Percentiles rank a stretch among this genome's conserved stretches.
phyloP scores from a whole-genome alignment of 805 yeast species.

The Blastobotrys chiropterorum region DNA sequence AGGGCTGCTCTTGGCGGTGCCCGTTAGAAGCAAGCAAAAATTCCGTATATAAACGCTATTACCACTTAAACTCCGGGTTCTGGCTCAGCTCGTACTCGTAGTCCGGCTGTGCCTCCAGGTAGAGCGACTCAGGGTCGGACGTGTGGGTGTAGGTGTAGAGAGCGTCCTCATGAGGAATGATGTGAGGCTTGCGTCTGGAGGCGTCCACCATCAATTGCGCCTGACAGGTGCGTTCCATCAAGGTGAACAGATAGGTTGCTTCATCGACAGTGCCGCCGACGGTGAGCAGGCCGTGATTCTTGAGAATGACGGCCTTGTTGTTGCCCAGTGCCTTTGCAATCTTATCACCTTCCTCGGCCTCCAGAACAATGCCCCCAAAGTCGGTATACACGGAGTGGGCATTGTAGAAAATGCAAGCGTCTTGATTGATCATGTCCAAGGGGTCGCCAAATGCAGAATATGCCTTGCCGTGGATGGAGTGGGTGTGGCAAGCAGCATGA shows the following conservation, averaged over 20 bases:
- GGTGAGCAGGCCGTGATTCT: slow-evolving; percentile 69
- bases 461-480: slow-evolving; percentile 58
- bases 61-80: slow-evolving; percentile 6
- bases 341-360: slow-evolving; percentile 53
- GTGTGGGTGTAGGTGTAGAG: slow-evolving; percentile 54
- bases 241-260: slow-evolving; percentile 60
- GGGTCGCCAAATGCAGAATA: slow-evolving; percentile 59
- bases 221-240: slow-evolving; percentile 60
- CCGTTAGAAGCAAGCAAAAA: not conserved
- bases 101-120: slow-evolving; percentile 70
- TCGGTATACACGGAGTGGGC: slow-evolving; percentile 57
- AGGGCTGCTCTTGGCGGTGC: too few species aligned
- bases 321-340: slow-evolving; percentile 58
- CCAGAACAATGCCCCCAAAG: slow-evolving; percentile 77
- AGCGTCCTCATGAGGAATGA: slow-evolving; percentile 58
- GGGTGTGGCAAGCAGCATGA: slow-evolving; percentile 67
- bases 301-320: slow-evolving; percentile 53
- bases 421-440: slow-evolving; percentile 77
- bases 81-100: slow-evolving; percentile 39
- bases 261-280: slow-evolving; percentile 68
- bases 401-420: slow-evolving; percentile 61
- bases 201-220: slow-evolving; percentile 58
- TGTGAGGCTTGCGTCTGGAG: slow-evolving; percentile 36
- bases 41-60: not conserved
- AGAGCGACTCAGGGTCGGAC: slow-evolving; percentile 62